A percentile compares a stretch with the other conserved stretches of the same genome.
Conservation (phyloP, 2,329 filamentous ascomycete genomes). For the Talaromyces sp. region DNA sequence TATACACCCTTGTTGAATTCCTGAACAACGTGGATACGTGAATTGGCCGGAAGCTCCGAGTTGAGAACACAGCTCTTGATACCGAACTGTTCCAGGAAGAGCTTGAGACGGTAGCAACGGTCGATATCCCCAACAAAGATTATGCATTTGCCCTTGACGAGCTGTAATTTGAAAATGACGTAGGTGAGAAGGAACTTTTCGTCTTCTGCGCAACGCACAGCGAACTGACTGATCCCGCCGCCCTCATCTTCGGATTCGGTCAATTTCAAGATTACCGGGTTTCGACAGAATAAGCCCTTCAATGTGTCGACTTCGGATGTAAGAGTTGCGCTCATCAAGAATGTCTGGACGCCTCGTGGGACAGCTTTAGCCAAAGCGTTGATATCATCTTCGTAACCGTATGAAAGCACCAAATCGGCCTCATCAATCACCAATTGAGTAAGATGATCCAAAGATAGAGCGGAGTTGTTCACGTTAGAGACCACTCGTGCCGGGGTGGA, state of each 20-base stretch:
- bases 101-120: conserved; percentile 83
- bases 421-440: conserved; percentile 86
- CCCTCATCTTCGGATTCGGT: conserved; percentile 78
- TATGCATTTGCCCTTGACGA: conserved; percentile 89
- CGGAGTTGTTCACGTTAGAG: conserved; percentile 70
- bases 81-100: conserved; percentile 95
- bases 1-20: conserved; percentile 97
- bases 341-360: conserved; percentile 82
- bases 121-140: conserved; percentile 85
- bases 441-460: conserved; percentile 69
- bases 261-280: conserved; percentile 75
- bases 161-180: conserved; percentile 89
- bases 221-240: conserved; percentile 78
- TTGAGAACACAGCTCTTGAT: conserved; percentile 92
- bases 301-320: conserved; percentile 82
- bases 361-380: conserved; percentile 73
- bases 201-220: conserved; percentile 89
- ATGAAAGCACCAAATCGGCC: conserved; percentile 88
- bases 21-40: conserved; percentile 87
- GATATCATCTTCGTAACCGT: conserved; percentile 90
- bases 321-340: conserved; percentile 91
- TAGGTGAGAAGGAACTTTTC: conserved; percentile 94
- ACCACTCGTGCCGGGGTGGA: conserved; percentile 85
- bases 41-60: conserved; percentile 90
- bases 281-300: conserved; percentile 79